Evolutionary conservation across 768 basidiomycete genomes (phyloP).

Genomic region (Rhizopogon roseolus): DNA sequence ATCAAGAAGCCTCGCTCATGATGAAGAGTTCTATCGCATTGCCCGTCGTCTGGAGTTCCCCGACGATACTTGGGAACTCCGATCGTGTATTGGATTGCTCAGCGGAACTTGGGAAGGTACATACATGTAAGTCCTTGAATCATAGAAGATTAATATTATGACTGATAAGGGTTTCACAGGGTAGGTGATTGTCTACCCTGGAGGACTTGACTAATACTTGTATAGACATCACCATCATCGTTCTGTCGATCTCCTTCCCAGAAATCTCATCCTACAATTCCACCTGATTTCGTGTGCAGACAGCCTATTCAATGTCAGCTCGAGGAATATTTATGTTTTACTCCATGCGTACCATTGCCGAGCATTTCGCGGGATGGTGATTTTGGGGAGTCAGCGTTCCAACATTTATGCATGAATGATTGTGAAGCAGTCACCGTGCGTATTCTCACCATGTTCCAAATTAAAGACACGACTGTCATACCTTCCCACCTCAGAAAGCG

Average conservation of each 20-base stretch:
- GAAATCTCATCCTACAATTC: conserved; percentile 4
- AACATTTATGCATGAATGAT: background rate
- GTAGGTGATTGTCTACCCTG: background rate
- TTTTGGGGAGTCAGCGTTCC: conserved; percentile 8
- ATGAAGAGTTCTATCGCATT: conserved; percentile 35
- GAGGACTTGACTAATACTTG: background rate
- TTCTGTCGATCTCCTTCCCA: conserved; percentile 9
- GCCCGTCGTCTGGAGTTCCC: conserved; percentile 11
- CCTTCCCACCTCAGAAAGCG: conserved; percentile 11
- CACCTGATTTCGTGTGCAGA: conserved; percentile 36
- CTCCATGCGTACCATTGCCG: conserved; percentile 31
- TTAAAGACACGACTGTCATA: conserved; percentile 17
- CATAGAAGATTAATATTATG: conserved; percentile 10
- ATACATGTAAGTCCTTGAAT: conserved; percentile 42
- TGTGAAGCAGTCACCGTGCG: conserved; percentile 20
- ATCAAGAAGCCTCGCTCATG: conserved; percentile 27
- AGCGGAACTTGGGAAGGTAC: conserved; percentile 59
- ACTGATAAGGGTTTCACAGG: background rate
- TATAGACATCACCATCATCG: conserved; percentile 23
- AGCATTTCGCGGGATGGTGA: conserved; percentile 14
- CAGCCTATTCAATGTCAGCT: conserved; percentile 48
- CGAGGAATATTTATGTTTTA: conserved; percentile 39
- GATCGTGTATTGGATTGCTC: conserved; percentile 38
- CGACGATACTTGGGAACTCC: conserved; percentile 19
- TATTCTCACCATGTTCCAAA: conserved; percentile 3